Conservation (phyloP, 306 rosid genomes). For the Heteromeles arbutifolia region DNA sequence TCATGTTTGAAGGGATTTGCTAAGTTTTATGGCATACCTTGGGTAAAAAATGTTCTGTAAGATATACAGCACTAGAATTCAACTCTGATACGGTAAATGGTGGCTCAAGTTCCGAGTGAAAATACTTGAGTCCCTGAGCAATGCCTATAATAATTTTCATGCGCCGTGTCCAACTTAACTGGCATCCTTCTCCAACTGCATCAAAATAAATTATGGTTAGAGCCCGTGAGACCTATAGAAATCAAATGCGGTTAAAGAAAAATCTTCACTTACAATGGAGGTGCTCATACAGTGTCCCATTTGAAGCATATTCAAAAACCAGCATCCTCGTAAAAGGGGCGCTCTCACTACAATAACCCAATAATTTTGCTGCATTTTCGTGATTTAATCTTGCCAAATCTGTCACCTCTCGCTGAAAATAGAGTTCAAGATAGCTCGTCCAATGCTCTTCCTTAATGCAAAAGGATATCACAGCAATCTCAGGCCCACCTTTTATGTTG, state of each 20-base stretch:
- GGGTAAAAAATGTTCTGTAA: slow-evolving; percentile 91
- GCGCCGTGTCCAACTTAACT: slow-evolving; percentile 82
- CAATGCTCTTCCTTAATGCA: slow-evolving; percentile 83
- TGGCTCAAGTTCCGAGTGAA: slow-evolving; percentile 85
- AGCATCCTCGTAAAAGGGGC: slow-evolving; percentile 90
- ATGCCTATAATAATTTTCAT: slow-evolving; percentile 82
- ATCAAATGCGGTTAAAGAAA: slow-evolving; percentile 1
- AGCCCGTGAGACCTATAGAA: slow-evolving; percentile 14
- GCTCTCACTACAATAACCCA: slow-evolving; percentile 86
- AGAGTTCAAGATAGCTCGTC: slow-evolving; percentile 90
- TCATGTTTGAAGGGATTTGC: not conserved
- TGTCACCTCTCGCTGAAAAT: slow-evolving; percentile 93
- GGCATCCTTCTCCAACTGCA: slow-evolving; percentile 87
- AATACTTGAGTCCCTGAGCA: slow-evolving; percentile 79
- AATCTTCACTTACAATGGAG: slow-evolving; percentile 69
- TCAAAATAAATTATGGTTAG: slow-evolving; percentile 16
- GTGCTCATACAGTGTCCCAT: slow-evolving; percentile 85
- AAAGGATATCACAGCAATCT: slow-evolving; percentile 89
- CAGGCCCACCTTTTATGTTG: slow-evolving; percentile 84
- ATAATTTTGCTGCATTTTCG: slow-evolving; percentile 69
- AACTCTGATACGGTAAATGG: slow-evolving; percentile 91
- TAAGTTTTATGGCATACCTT: slow-evolving; percentile 43
- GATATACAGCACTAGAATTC: slow-evolving; percentile 88
- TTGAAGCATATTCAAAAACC: slow-evolving; percentile 90
- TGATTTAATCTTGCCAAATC: slow-evolving; percentile 81